These are phyloP conservation scores for Epichloe gansuensis DNA, from an alignment of 2,329 filamentous ascomycete genomes.

Conservation along the genomic window DNA sequence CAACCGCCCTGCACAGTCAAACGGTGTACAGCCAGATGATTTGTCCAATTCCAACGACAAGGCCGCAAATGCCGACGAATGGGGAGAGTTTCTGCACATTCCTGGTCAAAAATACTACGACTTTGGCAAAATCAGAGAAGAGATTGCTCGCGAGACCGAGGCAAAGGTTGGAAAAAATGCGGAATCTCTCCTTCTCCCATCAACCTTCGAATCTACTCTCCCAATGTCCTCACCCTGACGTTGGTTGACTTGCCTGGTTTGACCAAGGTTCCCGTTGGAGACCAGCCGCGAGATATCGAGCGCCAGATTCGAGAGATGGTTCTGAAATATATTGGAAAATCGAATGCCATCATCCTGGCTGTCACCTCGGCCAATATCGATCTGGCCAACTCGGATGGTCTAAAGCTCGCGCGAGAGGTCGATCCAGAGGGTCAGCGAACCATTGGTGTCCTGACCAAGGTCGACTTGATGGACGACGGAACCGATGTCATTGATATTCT, in stretches of 20 bases:
- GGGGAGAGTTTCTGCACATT: conserved; percentile 97
- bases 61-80: conserved; percentile 86
- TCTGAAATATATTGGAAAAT: conserved; percentile 94
- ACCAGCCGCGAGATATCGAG: conserved; percentile 94
- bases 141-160: conserved; percentile 94
- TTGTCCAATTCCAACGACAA: conserved; percentile 61
- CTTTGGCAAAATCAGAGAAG: conserved; percentile 96
- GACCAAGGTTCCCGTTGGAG: conserved; percentile 92
- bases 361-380: conserved; percentile 96
- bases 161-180: conserved; percentile 93
- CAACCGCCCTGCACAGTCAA: conserved; percentile 68
- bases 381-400: conserved; percentile 93
- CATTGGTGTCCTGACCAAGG: conserved; percentile 96
- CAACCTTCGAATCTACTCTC: conserved; percentile 96
- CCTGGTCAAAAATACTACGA: conserved; percentile 96
- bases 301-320: conserved; percentile 97
- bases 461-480: conserved; percentile 97
- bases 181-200: conserved; percentile 91
- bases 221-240: conserved; percentile 92
- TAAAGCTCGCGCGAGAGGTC: conserved; percentile 93
- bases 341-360: conserved; percentile 93
- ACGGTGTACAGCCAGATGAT: conserved; percentile 59
- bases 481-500: conserved; percentile 98
- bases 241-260: conserved; percentile 92
- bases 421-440: conserved; percentile 96